Evolutionary conservation across 192 early-diverging fungal species (phyloP).

Genomic region (Backusella parvicylindrica): DNA sequence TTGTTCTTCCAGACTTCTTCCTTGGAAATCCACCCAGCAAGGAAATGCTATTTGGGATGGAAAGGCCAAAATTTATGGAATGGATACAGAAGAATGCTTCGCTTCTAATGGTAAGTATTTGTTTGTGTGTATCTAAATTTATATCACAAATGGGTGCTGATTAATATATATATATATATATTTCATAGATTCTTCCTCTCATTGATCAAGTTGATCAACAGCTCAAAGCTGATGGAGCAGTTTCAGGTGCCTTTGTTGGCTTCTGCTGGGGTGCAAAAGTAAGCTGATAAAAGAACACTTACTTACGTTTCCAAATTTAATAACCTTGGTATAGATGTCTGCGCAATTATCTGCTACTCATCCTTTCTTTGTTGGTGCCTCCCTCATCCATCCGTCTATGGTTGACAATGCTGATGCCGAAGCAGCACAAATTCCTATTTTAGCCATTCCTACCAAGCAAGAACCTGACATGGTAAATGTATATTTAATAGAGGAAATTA

Average conservation of each 20-base stretch:
- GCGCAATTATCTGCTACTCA: conserved; percentile 43
- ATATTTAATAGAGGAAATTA: neutral
- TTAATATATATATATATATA: neutral
- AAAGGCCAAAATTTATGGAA: conserved; percentile 28
- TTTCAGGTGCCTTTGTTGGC: conserved; percentile 51
- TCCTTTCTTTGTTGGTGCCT: conserved; percentile 42
- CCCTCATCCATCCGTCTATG: conserved; percentile 63
- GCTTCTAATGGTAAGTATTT: neutral
- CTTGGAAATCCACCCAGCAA: conserved; percentile 37
- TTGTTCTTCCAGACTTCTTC: conserved; percentile 64
- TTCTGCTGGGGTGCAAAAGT: conserved; percentile 71
- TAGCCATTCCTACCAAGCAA: conserved; percentile 61
- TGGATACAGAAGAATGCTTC: conserved; percentile 18
- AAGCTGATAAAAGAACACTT: neutral
- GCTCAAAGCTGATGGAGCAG: conserved; percentile 42
- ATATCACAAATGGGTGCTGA: neutral
- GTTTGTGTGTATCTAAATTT: neutral
- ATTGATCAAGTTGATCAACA: conserved; percentile 16
- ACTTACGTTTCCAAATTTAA: neutral
- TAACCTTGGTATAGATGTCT: conserved; percentile 29
- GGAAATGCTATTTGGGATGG: conserved; percentile 33
- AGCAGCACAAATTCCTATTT: conserved; percentile 52
- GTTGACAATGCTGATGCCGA: conserved; percentile 44
- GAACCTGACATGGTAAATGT: conserved; percentile 45
- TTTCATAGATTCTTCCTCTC: neutral